Conservation (phyloP, 805 yeast species). For the Yarrowia phangngaensis region DNA sequence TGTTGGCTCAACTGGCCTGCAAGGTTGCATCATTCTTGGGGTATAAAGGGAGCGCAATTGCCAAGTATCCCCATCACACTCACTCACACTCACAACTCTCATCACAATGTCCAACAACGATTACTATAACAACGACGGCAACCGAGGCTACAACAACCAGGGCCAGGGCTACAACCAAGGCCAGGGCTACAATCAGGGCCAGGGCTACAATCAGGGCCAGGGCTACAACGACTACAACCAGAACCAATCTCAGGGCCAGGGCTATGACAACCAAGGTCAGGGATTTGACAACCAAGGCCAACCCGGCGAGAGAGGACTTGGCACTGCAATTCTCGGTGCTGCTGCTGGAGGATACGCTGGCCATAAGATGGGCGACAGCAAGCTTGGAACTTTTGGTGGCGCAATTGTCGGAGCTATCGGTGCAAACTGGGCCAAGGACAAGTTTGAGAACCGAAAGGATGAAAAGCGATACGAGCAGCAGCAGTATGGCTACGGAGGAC, state of each 20-base stretch:
- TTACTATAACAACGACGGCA: constrained; percentile 13
- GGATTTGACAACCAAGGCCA: neutral
- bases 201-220: constrained; percentile 6
- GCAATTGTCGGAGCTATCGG: constrained; percentile 27
- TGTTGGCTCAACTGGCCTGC: too few relatives aligned
- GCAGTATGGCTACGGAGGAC: constrained; percentile 23
- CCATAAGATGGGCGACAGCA: constrained; percentile 26
- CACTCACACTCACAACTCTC: neutral
- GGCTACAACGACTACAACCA: neutral
- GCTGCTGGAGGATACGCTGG: constrained; percentile 28
- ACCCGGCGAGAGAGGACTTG: constrained; percentile 23
- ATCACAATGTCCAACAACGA: constrained; percentile 19
- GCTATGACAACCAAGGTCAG: constrained; percentile 8
- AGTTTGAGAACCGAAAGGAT: constrained; percentile 18
- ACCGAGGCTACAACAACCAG: constrained; percentile 1
- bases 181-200: constrained; percentile 17
- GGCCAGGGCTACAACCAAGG: constrained; percentile 5
- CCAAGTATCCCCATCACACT: neutral
- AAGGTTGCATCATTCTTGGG: neutral
- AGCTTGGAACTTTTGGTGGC: constrained; percentile 27
- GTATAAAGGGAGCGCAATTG: constrained; percentile 1
- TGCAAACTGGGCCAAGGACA: constrained; percentile 27
- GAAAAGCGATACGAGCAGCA: constrained; percentile 21
- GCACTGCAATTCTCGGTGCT: constrained; percentile 24
- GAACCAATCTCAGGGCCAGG: too few relatives aligned